Base-by-base conservation (phyloP, 2,329 filamentous ascomycete species). In the Monilinia fructicola region DNA sequence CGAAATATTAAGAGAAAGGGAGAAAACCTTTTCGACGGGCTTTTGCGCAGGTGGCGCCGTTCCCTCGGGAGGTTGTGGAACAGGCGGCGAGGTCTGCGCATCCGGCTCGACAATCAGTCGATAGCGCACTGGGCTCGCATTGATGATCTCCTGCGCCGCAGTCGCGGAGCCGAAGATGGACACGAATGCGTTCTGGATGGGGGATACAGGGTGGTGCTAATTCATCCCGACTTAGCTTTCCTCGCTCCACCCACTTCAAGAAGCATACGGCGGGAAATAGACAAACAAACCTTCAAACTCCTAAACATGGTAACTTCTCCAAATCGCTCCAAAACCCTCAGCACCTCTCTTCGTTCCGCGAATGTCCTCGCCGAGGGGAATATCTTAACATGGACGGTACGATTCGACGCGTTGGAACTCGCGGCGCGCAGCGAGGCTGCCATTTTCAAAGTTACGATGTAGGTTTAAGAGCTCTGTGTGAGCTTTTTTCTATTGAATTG, bases 271-370 rank as follows among this genome's bases (percentile, higher is more conserved):
- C 7, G 26, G 14, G 5, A 11, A 46, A 14, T 28, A 18, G 9
- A 23, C 9, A 52, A 28, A 69, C 54, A 35, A 70, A 76, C 75
- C 68, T 76, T 76, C 31, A 74, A 67, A 46, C 72, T 74, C 31
- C 69, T 70, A 65, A 77, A 77, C 69, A 76, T 71, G 21, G 61
- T 69, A 4, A 77, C 73, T 58, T 76, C 72, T 2, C 76, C 76
- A 68, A 74, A 76, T 46, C 72, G 69, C 62, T 76, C 73, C 26
- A 77, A 66, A 4, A 76, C 74, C 35, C 73, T 72, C 5, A 77
- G 69, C 31, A 77, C 75, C 66, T 76, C 74, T 31, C 74, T 71
- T n/a, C 74, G 71, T 64, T 77, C 74, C 6, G 73, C 59, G 56
- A 77, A 75, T 26, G 69, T 74, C 62, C 67, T 59, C 3, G 75